Base-by-base conservation (phyloP, 2,329 filamentous ascomycete genomes). In the Zelopaecilomyces penicillatus region DNA sequence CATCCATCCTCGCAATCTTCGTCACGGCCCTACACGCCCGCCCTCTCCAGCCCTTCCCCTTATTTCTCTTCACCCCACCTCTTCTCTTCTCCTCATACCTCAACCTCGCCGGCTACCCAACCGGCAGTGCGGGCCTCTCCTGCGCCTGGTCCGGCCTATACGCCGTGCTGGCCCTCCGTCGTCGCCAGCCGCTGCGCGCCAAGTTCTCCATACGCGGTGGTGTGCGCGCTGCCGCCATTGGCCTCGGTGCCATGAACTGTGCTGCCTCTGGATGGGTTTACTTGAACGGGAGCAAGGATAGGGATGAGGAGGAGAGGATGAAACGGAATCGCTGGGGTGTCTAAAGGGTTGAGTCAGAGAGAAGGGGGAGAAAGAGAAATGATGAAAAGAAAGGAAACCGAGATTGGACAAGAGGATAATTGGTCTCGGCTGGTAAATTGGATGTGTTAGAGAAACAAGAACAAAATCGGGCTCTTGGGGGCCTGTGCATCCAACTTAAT, bases 91-190 rank as follows among this genome's bases (percentile, higher is more conserved):
- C 70, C 43, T 73, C 69, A 57, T 81, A 80, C 63, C 69, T 78
- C 55, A 78, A 78, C 59, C 69, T 81, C 5, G 74, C 76, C 19
- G 76, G 76, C 47, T 78, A 74, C 64, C 71, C 70, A 49, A 76
- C 73, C 42, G 76, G 77, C 56, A 69, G 69, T 45, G 77, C 76
- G 3, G 77, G 75, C 41, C 62, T 80, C 45, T 69, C 73, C 0
- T 73, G 73, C 42, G 75, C 76, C 11, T 75, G 74, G 64, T 76
- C 73, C 37, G 76, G 76, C 30, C 65, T 79, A 11, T 81, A 81
- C 58, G 70, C 72, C 4, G 62, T 80, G 33, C 63, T 80, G 41
- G 75, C 76, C 1, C 59, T 76, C 48, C 71, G 76, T 4, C 61
- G 69, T 37, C 63, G 72, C 19, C 67, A 68, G 53, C 49, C 59